Conservation (phyloP, 306 rosid species). For the Cucurbita maxima region DNA sequence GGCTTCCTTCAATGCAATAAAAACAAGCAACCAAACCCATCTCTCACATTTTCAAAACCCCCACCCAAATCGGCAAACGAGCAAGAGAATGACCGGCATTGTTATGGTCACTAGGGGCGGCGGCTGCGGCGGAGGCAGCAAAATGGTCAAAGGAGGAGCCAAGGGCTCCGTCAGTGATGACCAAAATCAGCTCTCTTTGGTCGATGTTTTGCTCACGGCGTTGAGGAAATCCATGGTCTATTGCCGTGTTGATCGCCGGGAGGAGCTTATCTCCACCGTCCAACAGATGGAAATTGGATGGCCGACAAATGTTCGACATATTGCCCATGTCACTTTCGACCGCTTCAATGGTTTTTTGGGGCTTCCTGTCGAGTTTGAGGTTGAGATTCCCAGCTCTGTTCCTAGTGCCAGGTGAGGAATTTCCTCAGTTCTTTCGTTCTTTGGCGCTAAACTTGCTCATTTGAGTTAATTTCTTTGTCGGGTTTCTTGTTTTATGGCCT, state of each 20-base stretch:
- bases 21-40: not conserved
- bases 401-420: constrained; percentile 79
- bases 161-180: constrained; percentile 27
- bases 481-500: not conserved
- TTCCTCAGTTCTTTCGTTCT: not conserved
- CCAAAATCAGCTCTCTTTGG: constrained; percentile 47
- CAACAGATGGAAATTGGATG: constrained; percentile 76
- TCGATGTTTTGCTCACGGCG: constrained; percentile 42
- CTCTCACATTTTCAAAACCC: no score
- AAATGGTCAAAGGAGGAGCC: constrained; percentile 7
- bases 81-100: constrained; percentile 43
- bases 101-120: constrained; percentile 63
- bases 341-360: constrained; percentile 91
- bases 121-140: constrained; percentile 40
- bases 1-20: constrained; percentile 28
- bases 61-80: no score
- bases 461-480: not conserved
- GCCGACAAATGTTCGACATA: constrained; percentile 78
- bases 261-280: constrained; percentile 57
- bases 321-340: constrained; percentile 83
- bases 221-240: constrained; percentile 83
- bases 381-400: constrained; percentile 74
- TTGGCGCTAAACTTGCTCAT: no score
- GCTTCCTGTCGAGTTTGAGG: constrained; percentile 65
- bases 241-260: constrained; percentile 49